phyloP scores from a whole-genome alignment of 768 basidiomycete genomes.

The Lactarius evosmus region DNA sequence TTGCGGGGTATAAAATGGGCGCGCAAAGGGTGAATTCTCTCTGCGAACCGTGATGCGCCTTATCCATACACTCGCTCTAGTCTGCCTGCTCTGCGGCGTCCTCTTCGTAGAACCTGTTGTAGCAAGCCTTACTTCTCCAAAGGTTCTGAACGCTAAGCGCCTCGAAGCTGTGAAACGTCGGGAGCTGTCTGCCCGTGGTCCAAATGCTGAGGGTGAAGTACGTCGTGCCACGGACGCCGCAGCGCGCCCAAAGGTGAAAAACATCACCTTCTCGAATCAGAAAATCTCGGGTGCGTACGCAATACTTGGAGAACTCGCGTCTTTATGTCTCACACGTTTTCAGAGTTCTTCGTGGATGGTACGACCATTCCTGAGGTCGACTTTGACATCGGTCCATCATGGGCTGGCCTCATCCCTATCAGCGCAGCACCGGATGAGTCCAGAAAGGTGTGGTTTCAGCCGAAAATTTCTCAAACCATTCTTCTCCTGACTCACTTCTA shows the following conservation, averaged over 20 bases:
- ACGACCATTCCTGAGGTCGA: conserved; percentile 61
- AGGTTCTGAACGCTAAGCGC: conserved; percentile 7
- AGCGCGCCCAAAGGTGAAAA: conserved; percentile 40
- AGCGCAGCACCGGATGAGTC: conserved; percentile 58
- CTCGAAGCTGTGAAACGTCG: conserved; percentile 7
- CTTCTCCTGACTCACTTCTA: conserved; percentile 31
- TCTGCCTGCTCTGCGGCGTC: neutral
- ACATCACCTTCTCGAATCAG: conserved; percentile 70
- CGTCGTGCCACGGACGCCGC: conserved; percentile 5
- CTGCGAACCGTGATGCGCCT: neutral
- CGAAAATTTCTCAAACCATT: neutral
- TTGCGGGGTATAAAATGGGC: conserved; percentile 6
- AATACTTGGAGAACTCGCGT: neutral
- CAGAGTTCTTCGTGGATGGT: conserved; percentile 72
- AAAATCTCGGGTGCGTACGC: conserved; percentile 51
- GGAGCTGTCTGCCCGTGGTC: conserved; percentile 12
- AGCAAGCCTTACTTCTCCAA: conserved; percentile 3
- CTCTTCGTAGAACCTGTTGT: neutral
- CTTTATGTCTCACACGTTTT: neutral
- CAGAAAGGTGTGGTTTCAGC: conserved; percentile 48
- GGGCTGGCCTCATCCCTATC: conserved; percentile 72
- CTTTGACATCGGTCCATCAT: conserved; percentile 73
- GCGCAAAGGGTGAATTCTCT: neutral
- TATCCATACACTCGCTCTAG: neutral
- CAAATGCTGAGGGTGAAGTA: neutral